Base-by-base conservation (phyloP, 2,329 filamentous ascomycete species). In the Blastomyces emzantsi region DNA sequence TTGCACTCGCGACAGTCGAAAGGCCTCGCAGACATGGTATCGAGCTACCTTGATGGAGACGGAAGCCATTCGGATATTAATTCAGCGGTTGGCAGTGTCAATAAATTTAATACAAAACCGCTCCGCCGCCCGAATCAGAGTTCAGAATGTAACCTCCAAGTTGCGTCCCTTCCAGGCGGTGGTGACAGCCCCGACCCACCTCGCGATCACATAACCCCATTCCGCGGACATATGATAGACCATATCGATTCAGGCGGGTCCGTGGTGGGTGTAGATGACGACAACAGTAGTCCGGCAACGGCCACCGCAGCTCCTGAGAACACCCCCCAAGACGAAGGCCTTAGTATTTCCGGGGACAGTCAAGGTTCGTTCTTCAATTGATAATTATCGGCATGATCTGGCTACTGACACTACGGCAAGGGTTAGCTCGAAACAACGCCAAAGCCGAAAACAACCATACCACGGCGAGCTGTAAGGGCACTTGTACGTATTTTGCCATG, bases 161-260 rank as follows among this genome's bases (percentile, higher is more conserved):
- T 67, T 43, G 64, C 66, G 25, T 66, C 65, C 3, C 41, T 66
- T 30, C 19, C 65, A 47, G 64, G 65, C 19, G 67, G 67, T n/a
- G 67, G 67, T 22, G 66, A 68, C 45, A 65, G 64, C 45, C 67
- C 67, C 9, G 64, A 66, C 22, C 64, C 64, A 15, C 67, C 67
- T 13, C 64, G 60, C 62, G 62, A 61, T 13, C 60, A 58, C 28
- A 39, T 22, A 41, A 49, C 47, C 43, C n/a, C 55, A n/a, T 64
- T 65, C 49, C 61, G 62, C 28, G 67, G 67, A 19, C 67, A 68
- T 60, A 68, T 68, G 67, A 62, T 68, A 60, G 67, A 68, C 45
- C 47, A 58, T 5, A 47, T 63, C 36, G 63, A 64, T 59, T 39
- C 88, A 63, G 96, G 79, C 0, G 90, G 89, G 22, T 86, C 83